phyloP scores from a whole-genome alignment of 164 flowering plant species.

The Buxus sempervirens region DNA sequence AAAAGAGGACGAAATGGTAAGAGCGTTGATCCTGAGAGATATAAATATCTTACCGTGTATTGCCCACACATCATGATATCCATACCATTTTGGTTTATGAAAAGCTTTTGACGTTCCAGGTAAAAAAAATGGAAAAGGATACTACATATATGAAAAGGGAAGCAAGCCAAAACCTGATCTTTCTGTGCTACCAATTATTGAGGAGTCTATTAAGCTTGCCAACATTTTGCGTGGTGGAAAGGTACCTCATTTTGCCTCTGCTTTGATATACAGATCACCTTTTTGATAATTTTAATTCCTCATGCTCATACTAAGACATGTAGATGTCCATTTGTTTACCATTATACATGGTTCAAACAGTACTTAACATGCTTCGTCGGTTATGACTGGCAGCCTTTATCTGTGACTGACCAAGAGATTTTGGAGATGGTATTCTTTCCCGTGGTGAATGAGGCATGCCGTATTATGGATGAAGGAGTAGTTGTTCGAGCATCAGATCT shows the following conservation, averaged over 20 bases:
- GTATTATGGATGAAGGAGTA: slow-evolving; percentile 79
- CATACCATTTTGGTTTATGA: slow-evolving; percentile 1
- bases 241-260: slow-evolving; percentile 35
- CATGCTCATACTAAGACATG: background rate
- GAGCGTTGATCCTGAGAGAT: background rate
- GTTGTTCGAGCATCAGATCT: slow-evolving; percentile 93
- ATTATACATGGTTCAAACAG: background rate
- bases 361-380: background rate
- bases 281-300: background rate
- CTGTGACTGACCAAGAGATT: slow-evolving; percentile 74
- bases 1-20: slow-evolving; percentile 88
- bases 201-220: slow-evolving; percentile 61
- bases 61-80: background rate
- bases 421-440: slow-evolving; percentile 94
- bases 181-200: slow-evolving; percentile 64
- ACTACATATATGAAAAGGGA: slow-evolving; percentile 83
- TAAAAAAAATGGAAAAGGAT: slow-evolving; percentile 90
- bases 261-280: background rate
- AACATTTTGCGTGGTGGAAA: slow-evolving; percentile 86
- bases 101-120: slow-evolving; percentile 40
- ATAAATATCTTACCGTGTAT: background rate
- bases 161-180: slow-evolving; percentile 87
- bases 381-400: slow-evolving; percentile 54
- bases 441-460: slow-evolving; percentile 94
- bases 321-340: background rate